Evolutionary conservation across 225 moss, liverwort and hornwort species (phyloP).

Genomic region (Straminergon stramineum): DNA sequence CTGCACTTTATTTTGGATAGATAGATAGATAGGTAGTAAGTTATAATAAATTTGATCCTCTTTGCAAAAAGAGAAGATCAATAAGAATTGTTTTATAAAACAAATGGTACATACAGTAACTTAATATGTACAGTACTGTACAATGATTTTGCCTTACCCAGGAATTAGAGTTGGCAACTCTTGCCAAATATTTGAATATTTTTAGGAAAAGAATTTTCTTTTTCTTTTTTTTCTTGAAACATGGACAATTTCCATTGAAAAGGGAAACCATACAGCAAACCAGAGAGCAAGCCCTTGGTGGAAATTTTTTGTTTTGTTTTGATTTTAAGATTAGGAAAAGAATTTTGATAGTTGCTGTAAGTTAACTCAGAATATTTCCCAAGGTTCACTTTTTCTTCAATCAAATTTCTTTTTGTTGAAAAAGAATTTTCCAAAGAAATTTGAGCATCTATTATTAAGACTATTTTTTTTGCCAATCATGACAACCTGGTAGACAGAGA

Average conservation of each 20-base stretch:
- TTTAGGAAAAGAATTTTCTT: background rate
- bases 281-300: too few relatives aligned
- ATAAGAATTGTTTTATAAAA: background rate
- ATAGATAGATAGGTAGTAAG: too few relatives aligned
- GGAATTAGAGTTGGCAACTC: background rate
- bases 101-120: background rate
- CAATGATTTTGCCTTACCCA: background rate
- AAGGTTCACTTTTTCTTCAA: background rate
- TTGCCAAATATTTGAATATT: background rate
- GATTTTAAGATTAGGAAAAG: too few relatives aligned
- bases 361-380: background rate
- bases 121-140: background rate
- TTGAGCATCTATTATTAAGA: background rate
- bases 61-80: background rate
- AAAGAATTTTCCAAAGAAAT: background rate
- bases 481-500: accelerated
- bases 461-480: background rate
- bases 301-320: too few relatives aligned
- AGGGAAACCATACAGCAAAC: too few relatives aligned
- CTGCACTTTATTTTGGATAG: background rate
- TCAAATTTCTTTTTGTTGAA: background rate
- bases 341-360: background rate
- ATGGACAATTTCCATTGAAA: too few relatives aligned
- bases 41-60: background rate
- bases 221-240: too few relatives aligned